Conservation (phyloP, 2,329 filamentous ascomycete genomes). For the Nemania sp. region DNA sequence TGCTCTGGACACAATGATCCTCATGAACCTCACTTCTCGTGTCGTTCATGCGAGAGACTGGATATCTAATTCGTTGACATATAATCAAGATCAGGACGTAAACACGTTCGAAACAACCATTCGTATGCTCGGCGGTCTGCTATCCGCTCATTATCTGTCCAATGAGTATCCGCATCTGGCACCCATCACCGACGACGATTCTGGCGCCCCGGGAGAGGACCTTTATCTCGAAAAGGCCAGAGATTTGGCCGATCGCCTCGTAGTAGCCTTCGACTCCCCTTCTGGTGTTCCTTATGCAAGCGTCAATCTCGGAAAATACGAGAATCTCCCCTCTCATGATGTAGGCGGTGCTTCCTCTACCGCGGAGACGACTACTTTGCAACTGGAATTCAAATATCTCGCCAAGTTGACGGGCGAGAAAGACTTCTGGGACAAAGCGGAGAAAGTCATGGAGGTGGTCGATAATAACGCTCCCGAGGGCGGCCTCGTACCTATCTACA, state of each 20-base stretch:
- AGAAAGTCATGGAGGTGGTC: slow-evolving; percentile 89
- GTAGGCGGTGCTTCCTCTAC: slow-evolving; percentile 91
- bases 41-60: slow-evolving; percentile 85
- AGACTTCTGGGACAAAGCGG: slow-evolving; percentile 88
- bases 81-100: slow-evolving; percentile 92
- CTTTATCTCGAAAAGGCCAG: slow-evolving; percentile 95
- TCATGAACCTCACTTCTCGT: slow-evolving; percentile 94
- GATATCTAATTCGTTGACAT: slow-evolving; percentile 79
- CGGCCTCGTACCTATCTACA: slow-evolving; percentile 89
- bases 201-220: slow-evolving; percentile 78
- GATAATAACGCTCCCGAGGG: slow-evolving; percentile 80
- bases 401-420: slow-evolving; percentile 92
- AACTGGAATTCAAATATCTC: slow-evolving; percentile 97
- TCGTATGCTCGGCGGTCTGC: slow-evolving; percentile 89
- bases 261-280: slow-evolving; percentile 84
- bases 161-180: slow-evolving; percentile 80
- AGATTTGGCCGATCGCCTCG: slow-evolving; percentile 84
- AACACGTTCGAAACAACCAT: slow-evolving; percentile 99
- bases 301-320: slow-evolving; percentile 78
- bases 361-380: slow-evolving; percentile 87
- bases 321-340: slow-evolving; percentile 79
- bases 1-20: slow-evolving; percentile 91
- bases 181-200: slow-evolving; percentile 71
- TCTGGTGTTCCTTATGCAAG: slow-evolving; percentile 91
- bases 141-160: slow-evolving; percentile 95